A percentile compares a stretch with the other conserved stretches of the same genome.
These are phyloP conservation scores for Diplodia sapinea DNA, from an alignment of 2,329 filamentous ascomycete genomes.

Conservation along the genomic window DNA sequence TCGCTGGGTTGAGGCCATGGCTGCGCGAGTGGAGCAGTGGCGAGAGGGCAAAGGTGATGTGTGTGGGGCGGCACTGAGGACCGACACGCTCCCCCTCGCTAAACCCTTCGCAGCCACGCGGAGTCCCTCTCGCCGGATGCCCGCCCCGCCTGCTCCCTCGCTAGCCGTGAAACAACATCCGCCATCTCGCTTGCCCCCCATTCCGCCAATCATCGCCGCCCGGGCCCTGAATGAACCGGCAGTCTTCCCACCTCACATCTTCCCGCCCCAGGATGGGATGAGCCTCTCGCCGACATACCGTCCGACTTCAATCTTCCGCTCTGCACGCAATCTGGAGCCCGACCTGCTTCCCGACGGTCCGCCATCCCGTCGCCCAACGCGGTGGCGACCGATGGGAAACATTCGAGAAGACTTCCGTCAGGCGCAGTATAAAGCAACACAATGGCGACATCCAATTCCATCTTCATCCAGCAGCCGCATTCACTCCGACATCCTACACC, in stretches of 20 bases:
- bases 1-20: background rate
- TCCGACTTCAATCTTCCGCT: background rate
- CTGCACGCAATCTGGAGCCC: constrained; percentile 9
- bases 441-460: constrained; percentile 11
- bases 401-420: constrained; percentile 22
- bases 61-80: constrained; percentile 19
- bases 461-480: constrained; percentile 12
- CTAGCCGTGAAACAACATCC: constrained; percentile 5
- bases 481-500: constrained; percentile 13
- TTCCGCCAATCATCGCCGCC: constrained; percentile 10
- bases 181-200: background rate
- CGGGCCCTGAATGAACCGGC: background rate
- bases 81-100: constrained; percentile 8
- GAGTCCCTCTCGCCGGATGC: background rate
- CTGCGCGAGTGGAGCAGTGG: background rate
- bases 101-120: constrained; percentile 15
- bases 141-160: constrained; percentile 5
- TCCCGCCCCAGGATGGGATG: background rate
- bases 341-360: constrained; percentile 1
- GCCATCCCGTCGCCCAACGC: background rate
- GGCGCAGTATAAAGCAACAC: constrained; percentile 11
- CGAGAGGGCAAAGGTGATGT: background rate
- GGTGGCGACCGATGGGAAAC: background rate
- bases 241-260: background rate
- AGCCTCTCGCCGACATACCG: background rate